Evolutionary conservation across 169 alveolate genomes (phyloP).

Genomic region (Plasmodium ovale): DNA sequence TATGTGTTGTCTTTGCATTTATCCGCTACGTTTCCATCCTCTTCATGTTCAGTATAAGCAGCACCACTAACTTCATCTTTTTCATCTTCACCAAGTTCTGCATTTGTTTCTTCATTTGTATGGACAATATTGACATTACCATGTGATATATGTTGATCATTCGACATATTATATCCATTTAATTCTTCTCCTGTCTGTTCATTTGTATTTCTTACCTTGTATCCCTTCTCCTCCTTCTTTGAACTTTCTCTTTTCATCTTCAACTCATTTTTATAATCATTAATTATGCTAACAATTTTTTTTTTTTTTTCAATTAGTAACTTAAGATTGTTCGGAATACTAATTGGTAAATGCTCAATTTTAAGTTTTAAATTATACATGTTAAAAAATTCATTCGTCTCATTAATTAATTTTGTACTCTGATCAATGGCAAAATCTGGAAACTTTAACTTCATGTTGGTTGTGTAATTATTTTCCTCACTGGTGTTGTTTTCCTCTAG

Average conservation of each 20-base stretch:
- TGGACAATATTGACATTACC: too few species aligned
- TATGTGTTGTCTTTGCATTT: background rate
- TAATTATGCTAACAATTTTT: conserved; percentile 21
- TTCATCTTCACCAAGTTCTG: background rate
- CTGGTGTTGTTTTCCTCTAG: background rate
- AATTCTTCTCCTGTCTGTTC: too few species aligned
- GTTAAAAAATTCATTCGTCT: conserved; percentile 58
- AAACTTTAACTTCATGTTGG: conserved; percentile 1
- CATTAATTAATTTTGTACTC: conserved; percentile 58
- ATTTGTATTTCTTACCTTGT: background rate
- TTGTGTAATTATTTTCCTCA: background rate
- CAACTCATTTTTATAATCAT: conserved; percentile 59
- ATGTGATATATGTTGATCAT: too few species aligned
- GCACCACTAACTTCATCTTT: background rate
- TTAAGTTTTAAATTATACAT: conserved; percentile 56
- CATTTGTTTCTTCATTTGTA: background rate
- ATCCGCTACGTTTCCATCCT: background rate
- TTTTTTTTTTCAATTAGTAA: conserved; percentile 46
- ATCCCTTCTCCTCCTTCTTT: conserved; percentile 6
- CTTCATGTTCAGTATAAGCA: background rate
- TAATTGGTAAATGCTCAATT: conserved; percentile 57
- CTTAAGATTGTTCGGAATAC: conserved; percentile 28
- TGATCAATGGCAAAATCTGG: conserved; percentile 75
- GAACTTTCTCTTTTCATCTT: background rate
- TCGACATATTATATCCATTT: too few species aligned